These are phyloP conservation scores for Misopates orontium DNA, from an alignment of 257 asterid genomes.

Conservation along the genomic window DNA sequence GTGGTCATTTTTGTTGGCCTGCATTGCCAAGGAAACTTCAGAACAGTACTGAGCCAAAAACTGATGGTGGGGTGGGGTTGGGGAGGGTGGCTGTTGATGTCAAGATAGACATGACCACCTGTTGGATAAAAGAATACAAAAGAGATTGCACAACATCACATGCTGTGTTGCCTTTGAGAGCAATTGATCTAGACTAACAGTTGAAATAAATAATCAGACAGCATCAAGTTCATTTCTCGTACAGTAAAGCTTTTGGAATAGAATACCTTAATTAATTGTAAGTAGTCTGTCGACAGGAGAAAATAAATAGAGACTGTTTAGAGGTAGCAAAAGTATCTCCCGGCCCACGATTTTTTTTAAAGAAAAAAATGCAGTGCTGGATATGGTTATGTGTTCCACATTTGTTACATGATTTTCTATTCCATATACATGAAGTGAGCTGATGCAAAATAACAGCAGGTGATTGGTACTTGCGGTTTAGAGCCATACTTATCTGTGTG, in stretches of 20 bases:
- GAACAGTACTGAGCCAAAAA: not conserved
- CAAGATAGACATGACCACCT: not conserved
- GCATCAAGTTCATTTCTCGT: not conserved
- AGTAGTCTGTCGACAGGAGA: not conserved
- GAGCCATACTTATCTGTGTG: too few relatives aligned
- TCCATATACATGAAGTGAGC: too few relatives aligned
- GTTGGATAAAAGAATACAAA: not conserved
- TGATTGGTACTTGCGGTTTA: too few relatives aligned
- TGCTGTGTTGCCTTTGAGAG: constrained; percentile 13
- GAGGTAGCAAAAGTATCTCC: too few relatives aligned
- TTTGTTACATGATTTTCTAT: too few relatives aligned
- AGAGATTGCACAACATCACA: not conserved
- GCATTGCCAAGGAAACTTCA: not conserved
- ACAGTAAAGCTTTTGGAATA: not conserved
- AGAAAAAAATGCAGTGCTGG: too few relatives aligned
- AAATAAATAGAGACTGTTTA: not conserved
- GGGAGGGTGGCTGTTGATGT: too few relatives aligned
- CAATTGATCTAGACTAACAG: not conserved
- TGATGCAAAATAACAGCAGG: too few relatives aligned
- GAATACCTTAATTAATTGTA: too few relatives aligned
- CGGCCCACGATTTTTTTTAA: too few relatives aligned
- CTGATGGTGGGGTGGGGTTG: not conserved
- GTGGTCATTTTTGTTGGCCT: not conserved
- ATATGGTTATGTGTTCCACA: too few relatives aligned
- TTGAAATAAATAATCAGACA: not conserved